Percentiles rank a stretch among this genome's conserved stretches.
phyloP scores from a whole-genome alignment of 495 filamentous ascomycete genomes.

The Thermochaetoides thermophila region DNA sequence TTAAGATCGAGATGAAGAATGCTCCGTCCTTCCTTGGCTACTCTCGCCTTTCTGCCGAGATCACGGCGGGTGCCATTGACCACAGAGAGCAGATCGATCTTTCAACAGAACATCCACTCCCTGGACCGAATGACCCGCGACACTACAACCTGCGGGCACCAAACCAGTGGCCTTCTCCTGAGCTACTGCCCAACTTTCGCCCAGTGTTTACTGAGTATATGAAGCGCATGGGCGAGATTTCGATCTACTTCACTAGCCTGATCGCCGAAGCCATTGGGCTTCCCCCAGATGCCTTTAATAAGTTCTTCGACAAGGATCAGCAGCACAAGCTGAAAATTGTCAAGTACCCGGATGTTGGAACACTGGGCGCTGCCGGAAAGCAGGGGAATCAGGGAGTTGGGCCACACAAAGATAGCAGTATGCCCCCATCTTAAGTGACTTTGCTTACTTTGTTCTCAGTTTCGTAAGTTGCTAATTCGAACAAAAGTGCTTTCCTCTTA shows the following conservation, averaged over 20 bases:
- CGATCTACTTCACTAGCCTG: slow-evolving; percentile 62
- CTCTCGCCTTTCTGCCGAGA: slow-evolving; percentile 45
- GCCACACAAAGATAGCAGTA: slow-evolving; percentile 78
- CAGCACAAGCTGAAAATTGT: slow-evolving; percentile 91
- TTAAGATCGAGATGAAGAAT: slow-evolving; percentile 85
- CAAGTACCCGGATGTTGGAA: slow-evolving; percentile 59
- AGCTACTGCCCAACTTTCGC: slow-evolving; percentile 56
- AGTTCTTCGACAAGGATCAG: slow-evolving; percentile 68
- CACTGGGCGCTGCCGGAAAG: slow-evolving; percentile 31
- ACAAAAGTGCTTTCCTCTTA: slow-evolving; percentile 55
- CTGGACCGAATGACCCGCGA: slow-evolving; percentile 44
- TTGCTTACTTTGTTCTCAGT: not conserved
- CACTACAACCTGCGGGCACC: slow-evolving; percentile 74
- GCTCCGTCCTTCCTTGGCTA: slow-evolving; percentile 50
- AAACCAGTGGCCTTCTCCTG: slow-evolving; percentile 75
- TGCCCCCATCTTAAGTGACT: not conserved
- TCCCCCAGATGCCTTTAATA: slow-evolving; percentile 53
- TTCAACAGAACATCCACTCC: slow-evolving; percentile 57
- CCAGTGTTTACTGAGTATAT: slow-evolving; percentile 61
- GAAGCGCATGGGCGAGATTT: slow-evolving; percentile 49
- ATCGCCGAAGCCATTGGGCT: slow-evolving; percentile 81
- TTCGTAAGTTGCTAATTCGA: not conserved
- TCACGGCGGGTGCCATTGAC: slow-evolving; percentile 44
- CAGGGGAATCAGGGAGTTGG: slow-evolving; percentile 59
- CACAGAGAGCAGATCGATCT: slow-evolving; percentile 88